Evolutionary conservation across 202 grass and related monocot genomes (phyloP), one percentile per base, ranked within the genome.

Genomic region (Sporobolus alterniflorus): DNA sequence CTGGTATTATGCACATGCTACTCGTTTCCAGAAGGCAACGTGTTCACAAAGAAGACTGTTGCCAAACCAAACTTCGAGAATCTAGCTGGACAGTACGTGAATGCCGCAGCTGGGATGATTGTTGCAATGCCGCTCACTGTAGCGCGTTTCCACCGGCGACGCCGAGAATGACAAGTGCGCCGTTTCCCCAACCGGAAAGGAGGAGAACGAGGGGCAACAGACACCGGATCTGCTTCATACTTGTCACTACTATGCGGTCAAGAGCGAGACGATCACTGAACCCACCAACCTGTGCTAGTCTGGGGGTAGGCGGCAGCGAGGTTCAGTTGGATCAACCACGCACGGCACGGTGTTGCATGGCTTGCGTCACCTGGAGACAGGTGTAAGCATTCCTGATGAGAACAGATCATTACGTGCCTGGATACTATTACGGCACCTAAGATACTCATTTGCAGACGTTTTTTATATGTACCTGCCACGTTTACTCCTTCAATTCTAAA

Each of bases 251-350:
- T n/a, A n/a, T 29, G 15, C 49, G 0, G 48, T 34, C 9, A 11
- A 33, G 18, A 20, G 55, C 9, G 1, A 6, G 6, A 25, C 32
- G 9, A 18, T 63, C 30, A 25, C 56, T 51, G 55, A 72, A 85
- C 74, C 56, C 71, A 85, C 83, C 65, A 51, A 44, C 67, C 75
- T 54, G 36, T 39, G 4, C n/a, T n/a, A n/a, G n/a, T n/a, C n/a
- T n/a, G 16, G 61, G 33, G 30, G 30, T 16, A 24, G 25, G 32
- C 48, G 66, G 71, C 29, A 71, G 65, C 73, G 13, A 64, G 55
- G 64, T 30, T 76, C n/a, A n/a, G n/a, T n/a, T n/a, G 69, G 46
- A 79, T 73, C 64, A 69, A 52, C 72, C 55, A 48, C 13, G 55
- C 13, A 56, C 7, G 18, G 0, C n/a, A n/a, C n/a, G n/a, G n/a